phyloP scores from a whole-genome alignment of 1,284 basidiomycete species.

The Cryptococcus sp. region DNA sequence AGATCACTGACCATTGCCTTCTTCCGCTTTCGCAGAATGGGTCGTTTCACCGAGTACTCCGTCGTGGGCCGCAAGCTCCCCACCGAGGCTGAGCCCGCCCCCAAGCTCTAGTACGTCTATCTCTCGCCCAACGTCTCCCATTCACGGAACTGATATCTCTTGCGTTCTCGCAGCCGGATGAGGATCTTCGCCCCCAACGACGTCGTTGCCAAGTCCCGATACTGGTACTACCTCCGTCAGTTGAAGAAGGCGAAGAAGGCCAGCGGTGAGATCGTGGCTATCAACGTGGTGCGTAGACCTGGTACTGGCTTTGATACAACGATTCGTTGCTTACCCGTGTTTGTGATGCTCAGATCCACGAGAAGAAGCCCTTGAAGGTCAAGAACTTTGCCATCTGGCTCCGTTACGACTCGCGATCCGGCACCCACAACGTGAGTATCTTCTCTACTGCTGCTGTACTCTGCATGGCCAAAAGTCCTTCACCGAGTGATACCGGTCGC shows the following conservation, averaged over 20 bases:
- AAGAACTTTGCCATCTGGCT: slow-evolving; percentile 99
- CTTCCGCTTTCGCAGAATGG: slow-evolving; percentile 46
- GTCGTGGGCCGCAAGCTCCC: slow-evolving; percentile 97
- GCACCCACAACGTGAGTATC: slow-evolving; percentile 79
- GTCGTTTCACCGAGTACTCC: slow-evolving; percentile 77
- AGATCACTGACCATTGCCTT: slow-evolving; percentile 6
- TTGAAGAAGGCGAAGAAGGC: slow-evolving; percentile 99
- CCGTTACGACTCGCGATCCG: slow-evolving; percentile 96
- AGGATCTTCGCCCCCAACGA: slow-evolving; percentile 99
- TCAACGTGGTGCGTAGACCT: slow-evolving; percentile 81
- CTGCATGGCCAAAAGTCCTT: neutral
- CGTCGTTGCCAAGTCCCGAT: slow-evolving; percentile 96
- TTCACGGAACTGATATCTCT: slow-evolving; percentile 1
- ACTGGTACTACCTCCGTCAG: slow-evolving; percentile 99
- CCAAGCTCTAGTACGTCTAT: slow-evolving; percentile 62
- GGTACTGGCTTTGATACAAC: neutral
- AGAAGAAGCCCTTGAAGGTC: slow-evolving; percentile 96
- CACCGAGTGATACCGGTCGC: too few relatives aligned
- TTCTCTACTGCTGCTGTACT: neutral
- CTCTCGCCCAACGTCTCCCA: neutral
- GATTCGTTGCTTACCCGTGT: neutral
- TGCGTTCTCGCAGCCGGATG: slow-evolving; percentile 82
- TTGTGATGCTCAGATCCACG: slow-evolving; percentile 68
- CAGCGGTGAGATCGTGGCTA: slow-evolving; percentile 96
- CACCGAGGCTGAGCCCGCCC: slow-evolving; percentile 86